Percentiles rank a stretch among this genome's conserved stretches.
phyloP scores from a whole-genome alignment of 371 early-diverging fungal species.

The Mortierella sp. region DNA sequence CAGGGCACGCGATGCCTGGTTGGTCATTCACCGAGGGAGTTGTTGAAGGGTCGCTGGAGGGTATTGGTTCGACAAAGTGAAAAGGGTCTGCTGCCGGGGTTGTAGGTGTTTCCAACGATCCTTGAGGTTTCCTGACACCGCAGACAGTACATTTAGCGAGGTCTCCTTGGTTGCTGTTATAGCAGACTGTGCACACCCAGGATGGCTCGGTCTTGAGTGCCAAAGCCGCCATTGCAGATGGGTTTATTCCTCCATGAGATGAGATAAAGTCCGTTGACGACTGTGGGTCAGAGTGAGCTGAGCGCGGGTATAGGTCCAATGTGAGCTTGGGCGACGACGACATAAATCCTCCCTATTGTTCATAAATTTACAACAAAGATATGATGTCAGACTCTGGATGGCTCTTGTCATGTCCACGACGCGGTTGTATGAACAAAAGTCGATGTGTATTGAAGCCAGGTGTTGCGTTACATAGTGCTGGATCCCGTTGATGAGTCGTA shows the following conservation, averaged over 20 bases:
- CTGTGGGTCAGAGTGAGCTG: conserved; percentile 15
- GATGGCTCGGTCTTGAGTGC: conserved; percentile 31
- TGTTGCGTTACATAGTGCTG: conserved; percentile 64
- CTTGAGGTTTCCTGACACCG: conserved; percentile 71
- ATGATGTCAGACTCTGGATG: too few relatives aligned
- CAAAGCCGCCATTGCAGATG: conserved; percentile 8
- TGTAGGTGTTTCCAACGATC: conserved; percentile 14
- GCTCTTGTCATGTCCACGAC: neutral
- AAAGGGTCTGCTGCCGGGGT: conserved; percentile 26
- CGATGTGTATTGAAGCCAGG: neutral
- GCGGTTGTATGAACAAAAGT: neutral
- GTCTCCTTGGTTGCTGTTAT: conserved; percentile 67
- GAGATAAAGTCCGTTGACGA: conserved; percentile 18
- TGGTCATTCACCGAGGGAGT: conserved; percentile 9
- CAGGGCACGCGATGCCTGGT: conserved; percentile 65
- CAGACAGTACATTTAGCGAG: conserved; percentile 78
- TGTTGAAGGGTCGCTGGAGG: neutral
- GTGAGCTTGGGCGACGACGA: conserved; percentile 79
- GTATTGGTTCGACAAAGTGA: conserved; percentile 23
- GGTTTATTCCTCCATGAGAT: conserved; percentile 8
- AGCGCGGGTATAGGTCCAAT: conserved; percentile 61
- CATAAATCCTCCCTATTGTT: conserved; percentile 69
- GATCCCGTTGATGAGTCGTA: conserved; percentile 65
- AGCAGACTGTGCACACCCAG: conserved; percentile 89
- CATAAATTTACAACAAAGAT: too few relatives aligned